phyloP scores from a whole-genome alignment of 805 yeast genomes.

The Saccharomyces jurei region DNA sequence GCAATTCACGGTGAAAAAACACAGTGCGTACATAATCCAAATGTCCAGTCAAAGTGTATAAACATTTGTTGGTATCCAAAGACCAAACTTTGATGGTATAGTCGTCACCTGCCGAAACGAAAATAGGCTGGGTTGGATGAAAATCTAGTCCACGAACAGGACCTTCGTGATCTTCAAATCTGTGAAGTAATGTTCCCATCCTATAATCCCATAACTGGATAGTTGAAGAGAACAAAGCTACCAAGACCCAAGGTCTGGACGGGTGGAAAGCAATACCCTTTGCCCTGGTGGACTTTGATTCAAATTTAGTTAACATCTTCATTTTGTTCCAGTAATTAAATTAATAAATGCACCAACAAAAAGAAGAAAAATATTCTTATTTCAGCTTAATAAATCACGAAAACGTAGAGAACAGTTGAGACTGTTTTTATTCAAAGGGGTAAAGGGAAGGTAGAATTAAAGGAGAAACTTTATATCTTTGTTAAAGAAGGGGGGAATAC shows the following conservation, averaged over 20 bases:
- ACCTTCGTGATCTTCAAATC: slow-evolving; percentile 97
- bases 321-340: slow-evolving; percentile 34
- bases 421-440: neutral
- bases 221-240: slow-evolving; percentile 93
- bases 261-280: slow-evolving; percentile 98
- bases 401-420: neutral
- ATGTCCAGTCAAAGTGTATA: slow-evolving; percentile 88
- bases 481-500: neutral
- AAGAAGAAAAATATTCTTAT: neutral
- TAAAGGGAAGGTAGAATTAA: neutral
- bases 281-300: slow-evolving; percentile 95
- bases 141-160: slow-evolving; percentile 93
- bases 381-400: neutral
- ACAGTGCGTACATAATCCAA: slow-evolving; percentile 93
- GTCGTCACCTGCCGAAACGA: slow-evolving; percentile 97
- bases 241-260: slow-evolving; percentile 86
- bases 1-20: slow-evolving; percentile 88
- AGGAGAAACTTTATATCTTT: neutral
- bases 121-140: slow-evolving; percentile 96
- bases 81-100: slow-evolving; percentile 95
- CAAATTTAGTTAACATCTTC: slow-evolving; percentile 88
- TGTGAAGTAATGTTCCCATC: slow-evolving; percentile 94
- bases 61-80: slow-evolving; percentile 77
- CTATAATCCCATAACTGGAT: slow-evolving; percentile 99
- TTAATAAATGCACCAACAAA: neutral